phyloP scores from a whole-genome alignment of 805 yeast species.

The Monosporozyma yasuniensis region DNA sequence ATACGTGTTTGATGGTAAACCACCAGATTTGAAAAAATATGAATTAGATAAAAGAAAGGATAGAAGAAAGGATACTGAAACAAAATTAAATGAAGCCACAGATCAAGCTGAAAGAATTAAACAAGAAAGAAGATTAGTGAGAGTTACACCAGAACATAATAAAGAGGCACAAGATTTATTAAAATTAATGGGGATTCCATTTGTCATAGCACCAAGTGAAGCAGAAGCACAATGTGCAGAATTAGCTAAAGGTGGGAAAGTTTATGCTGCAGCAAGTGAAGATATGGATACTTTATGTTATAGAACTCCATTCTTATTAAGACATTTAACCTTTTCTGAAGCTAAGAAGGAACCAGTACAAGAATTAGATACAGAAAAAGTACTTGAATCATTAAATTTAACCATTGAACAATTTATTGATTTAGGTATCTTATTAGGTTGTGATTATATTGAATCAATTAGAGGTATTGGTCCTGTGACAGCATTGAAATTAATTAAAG shows the following conservation, averaged over 20 bases:
- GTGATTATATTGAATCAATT: slow-evolving; percentile 95
- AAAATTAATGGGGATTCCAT: slow-evolving; percentile 90
- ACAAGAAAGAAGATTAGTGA: slow-evolving; percentile 74
- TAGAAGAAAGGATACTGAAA: slow-evolving; percentile 74
- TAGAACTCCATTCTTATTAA: slow-evolving; percentile 68
- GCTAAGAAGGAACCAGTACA: slow-evolving; percentile 88
- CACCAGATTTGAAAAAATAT: slow-evolving; percentile 89
- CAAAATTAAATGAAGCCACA: slow-evolving; percentile 61
- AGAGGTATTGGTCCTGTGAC: slow-evolving; percentile 95
- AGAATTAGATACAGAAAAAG: slow-evolving; percentile 61
- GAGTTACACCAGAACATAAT: slow-evolving; percentile 82
- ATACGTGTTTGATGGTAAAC: slow-evolving; percentile 95
- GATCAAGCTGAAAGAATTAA: slow-evolving; percentile 69
- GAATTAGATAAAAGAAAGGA: slow-evolving; percentile 81
- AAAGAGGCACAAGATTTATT: slow-evolving; percentile 84
- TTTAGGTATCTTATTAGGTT: slow-evolving; percentile 85
- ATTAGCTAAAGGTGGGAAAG: slow-evolving; percentile 80
- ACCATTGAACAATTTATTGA: slow-evolving; percentile 72
- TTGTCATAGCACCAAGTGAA: slow-evolving; percentile 89
- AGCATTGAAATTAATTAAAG: slow-evolving; percentile 79
- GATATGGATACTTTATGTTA: slow-evolving; percentile 98
- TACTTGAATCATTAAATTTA: slow-evolving; percentile 71
- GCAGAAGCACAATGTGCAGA: slow-evolving; percentile 99
- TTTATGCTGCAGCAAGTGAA: slow-evolving; percentile 94
- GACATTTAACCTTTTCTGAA: slow-evolving; percentile 91